Base-by-base conservation (phyloP, 805 yeast species). In the Zygotorulaspora chibaensis region DNA sequence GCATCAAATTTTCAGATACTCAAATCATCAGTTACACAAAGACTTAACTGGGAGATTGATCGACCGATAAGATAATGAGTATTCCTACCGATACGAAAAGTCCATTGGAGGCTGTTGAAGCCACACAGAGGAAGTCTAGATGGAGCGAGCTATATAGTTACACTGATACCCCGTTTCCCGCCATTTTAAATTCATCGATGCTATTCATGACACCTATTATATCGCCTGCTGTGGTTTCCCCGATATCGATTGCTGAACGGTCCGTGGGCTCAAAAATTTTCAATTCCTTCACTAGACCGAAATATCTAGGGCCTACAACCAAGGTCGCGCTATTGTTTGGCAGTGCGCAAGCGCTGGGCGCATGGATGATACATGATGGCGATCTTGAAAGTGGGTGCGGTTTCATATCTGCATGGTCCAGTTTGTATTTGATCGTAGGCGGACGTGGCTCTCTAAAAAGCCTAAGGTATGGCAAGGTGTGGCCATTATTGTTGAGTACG, bases 301-400 rank as follows among this genome's bases (percentile, higher is more conserved):
- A 49, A 36, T 47, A 42, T 35, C 47, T 70, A 11, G 73, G 73
- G 1, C 69, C 73, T 1, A 54, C 67, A 0, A 55, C 58, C 6
- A 53, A 56, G 18, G 61, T 64, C 31, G 77, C 82, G 30, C 58
- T 75, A 20, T 56, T 81, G 9, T 85, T 85, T 61, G 84, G 87
- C 4, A 67, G 75, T 1, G 80, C 85, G 31, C 68, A 77, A 46
- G 80, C 80, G 1, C 62, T 83, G 15, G 91, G 91, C 20, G 81
- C 86, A 2, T 84, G 79, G 70, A 83, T 89, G 71, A 76, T 84
- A 34, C 72, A 73, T 52, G 96, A 89, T 59, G 83, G 86, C 12
- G 96, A 88, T 57, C 66, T 79, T 16, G 74, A 76, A 38, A 81
- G 85, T 65, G 96, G 95, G 2, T 74, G 91, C 1, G 96, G 96